These are phyloP conservation scores for Fusarium virguliforme DNA, from an alignment of 2,329 filamentous ascomycete species.

Conservation along the genomic window DNA sequence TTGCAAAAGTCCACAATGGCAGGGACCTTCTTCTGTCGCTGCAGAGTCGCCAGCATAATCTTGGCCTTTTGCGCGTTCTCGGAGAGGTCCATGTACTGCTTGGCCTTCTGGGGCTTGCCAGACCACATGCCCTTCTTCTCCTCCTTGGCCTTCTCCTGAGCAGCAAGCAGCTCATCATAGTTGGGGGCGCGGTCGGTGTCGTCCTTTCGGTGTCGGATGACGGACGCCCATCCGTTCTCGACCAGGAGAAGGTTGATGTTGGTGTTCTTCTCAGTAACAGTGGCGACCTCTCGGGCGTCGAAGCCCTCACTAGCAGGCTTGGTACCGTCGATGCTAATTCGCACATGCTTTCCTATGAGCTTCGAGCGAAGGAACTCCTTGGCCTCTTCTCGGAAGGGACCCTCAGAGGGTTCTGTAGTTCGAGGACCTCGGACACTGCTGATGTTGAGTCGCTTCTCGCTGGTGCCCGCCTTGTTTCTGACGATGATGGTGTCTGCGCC, in stretches of 20 bases:
- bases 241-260: slow-evolving; percentile 89
- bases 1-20: slow-evolving; percentile 98
- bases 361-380: slow-evolving; percentile 97
- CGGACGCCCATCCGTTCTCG: slow-evolving; percentile 93
- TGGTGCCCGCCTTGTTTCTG: slow-evolving; percentile 83
- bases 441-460: slow-evolving; percentile 90
- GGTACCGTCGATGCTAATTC: slow-evolving; percentile 89
- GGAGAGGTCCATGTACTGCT: slow-evolving; percentile 89
- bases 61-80: slow-evolving; percentile 96
- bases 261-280: slow-evolving; percentile 85
- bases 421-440: slow-evolving; percentile 97
- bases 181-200: slow-evolving; percentile 94
- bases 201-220: slow-evolving; percentile 95
- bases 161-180: slow-evolving; percentile 89
- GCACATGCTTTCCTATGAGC: slow-evolving; percentile 95
- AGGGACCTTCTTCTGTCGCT: slow-evolving; percentile 92
- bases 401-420: slow-evolving; percentile 86
- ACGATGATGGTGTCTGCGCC: slow-evolving; percentile 92
- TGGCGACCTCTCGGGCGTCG: slow-evolving; percentile 95
- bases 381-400: slow-evolving; percentile 90
- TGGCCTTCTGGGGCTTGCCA: slow-evolving; percentile 86
- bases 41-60: slow-evolving; percentile 88
- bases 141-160: slow-evolving; percentile 86
- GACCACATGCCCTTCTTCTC: slow-evolving; percentile 97
- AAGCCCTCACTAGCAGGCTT: slow-evolving; percentile 92